Base-by-base conservation (phyloP, 2,329 filamentous ascomycete species). In the Aspergillus tamarii region DNA sequence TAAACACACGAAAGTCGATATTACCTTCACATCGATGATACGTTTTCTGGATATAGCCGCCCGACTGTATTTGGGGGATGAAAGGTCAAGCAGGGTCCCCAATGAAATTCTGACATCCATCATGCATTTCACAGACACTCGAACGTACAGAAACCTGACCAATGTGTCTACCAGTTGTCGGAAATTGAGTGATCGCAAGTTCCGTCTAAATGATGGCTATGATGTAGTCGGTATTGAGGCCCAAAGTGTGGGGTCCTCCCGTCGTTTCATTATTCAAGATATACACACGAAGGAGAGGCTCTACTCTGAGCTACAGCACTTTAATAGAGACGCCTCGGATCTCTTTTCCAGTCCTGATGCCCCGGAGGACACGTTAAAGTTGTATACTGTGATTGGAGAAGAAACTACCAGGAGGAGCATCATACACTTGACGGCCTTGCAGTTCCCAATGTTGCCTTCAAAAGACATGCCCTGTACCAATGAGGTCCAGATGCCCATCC, bases 131-230 rank as follows among this genome's bases (percentile, higher is more conserved):
- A 60, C 64, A 6, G 68, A 70, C 57, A 34, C 50, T 7, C 61
- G 28, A 30, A 70, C 68, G 7, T 69, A 63, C 34, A 55, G 60
- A 12, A 45, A 36, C 2, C 60, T 70, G 36, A 58, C 59, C 28
- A 64, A 45, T 36, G 36, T 61, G 23, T 69, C 66, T 10, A 41
- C 64, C 21, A 66, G 58, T 28, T 68, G 66, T 46, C 62, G 57
- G 16, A 41, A 61, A 23, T 16, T 62, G 12, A 54, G 65, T 21
- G 53, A 50, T 36, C 58, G 41, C 36, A 63, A 61, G 28, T 60
- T 68, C 21, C 66, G 63, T 9, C 34, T 69, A 43, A 68, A 63
- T 46, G 62, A 70, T 50, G 48, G 66, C 9, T 70, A 68, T 41
- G 60, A 59, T 10, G 30, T 66, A 11, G 45, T 70, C 26, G 57